Evolutionary conservation across 140 eudicot species (phyloP).

Genomic region (Ambrosia hybrid): DNA sequence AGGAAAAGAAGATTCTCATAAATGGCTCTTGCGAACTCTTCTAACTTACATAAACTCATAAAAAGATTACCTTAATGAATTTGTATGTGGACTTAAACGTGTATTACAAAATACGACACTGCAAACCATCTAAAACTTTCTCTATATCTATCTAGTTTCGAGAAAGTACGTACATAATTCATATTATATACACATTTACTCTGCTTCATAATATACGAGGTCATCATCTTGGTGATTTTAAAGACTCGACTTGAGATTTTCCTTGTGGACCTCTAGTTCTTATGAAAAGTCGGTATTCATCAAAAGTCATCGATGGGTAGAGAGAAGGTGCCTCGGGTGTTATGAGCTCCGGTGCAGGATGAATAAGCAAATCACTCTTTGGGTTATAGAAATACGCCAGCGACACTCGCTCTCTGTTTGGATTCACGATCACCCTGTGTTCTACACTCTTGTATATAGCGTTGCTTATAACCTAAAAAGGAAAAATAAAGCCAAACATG

Average conservation of each 20-base stretch:
- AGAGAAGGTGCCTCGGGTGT: constrained; percentile 59
- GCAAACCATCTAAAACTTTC: neutral
- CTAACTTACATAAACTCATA: neutral
- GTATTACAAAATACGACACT: neutral
- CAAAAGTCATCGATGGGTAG: constrained; percentile 70
- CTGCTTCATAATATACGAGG: neutral
- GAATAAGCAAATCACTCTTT: constrained; percentile 60
- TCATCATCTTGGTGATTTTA: constrained; percentile 45
- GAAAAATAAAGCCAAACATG: neutral
- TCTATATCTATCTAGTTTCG: neutral
- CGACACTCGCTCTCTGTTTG: constrained; percentile 64
- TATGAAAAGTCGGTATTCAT: constrained; percentile 76
- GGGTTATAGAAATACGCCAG: constrained; percentile 90
- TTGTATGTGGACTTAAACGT: neutral
- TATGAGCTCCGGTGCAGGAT: constrained; percentile 63
- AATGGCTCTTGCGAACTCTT: neutral
- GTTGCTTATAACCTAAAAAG: constrained; percentile 66
- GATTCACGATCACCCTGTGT: constrained; percentile 87
- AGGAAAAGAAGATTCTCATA: neutral
- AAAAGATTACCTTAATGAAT: neutral
- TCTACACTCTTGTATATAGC: constrained; percentile 84
- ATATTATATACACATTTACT: neutral
- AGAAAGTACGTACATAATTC: neutral
- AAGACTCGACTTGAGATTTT: constrained; percentile 75
- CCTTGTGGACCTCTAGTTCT: constrained; percentile 79